A percentile compares a stretch with the other conserved stretches of the same genome.
These are phyloP conservation scores for Phanerochaete carnosa DNA, from an alignment of 768 basidiomycete species.

Conservation along the genomic window DNA sequence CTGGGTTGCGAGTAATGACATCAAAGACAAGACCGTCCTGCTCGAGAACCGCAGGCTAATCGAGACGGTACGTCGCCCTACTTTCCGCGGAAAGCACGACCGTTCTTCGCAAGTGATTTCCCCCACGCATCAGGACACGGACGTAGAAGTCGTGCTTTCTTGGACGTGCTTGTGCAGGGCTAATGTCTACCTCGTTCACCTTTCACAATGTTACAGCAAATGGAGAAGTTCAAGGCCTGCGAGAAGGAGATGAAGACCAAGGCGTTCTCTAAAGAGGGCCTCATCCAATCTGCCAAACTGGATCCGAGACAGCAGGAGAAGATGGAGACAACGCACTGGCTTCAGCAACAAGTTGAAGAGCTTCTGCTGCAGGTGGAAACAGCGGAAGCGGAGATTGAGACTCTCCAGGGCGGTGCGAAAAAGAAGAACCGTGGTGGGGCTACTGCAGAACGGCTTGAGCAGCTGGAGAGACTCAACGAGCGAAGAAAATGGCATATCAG, in stretches of 20 bases:
- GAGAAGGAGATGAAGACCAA: slow-evolving; percentile 99
- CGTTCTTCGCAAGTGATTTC: neutral
- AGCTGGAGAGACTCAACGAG: slow-evolving; percentile 88
- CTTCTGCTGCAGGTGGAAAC: slow-evolving; percentile 90
- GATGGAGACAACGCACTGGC: slow-evolving; percentile 83
- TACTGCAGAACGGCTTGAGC: slow-evolving; percentile 69
- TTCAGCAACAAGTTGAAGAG: slow-evolving; percentile 86
- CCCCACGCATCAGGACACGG: neutral
- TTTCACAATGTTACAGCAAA: slow-evolving; percentile 66
- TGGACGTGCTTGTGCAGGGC: neutral
- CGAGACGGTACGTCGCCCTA: slow-evolving; percentile 73
- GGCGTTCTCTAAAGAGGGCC: slow-evolving; percentile 97
- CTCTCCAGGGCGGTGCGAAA: slow-evolving; percentile 72
- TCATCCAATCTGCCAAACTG: slow-evolving; percentile 89
- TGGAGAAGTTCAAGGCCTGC: slow-evolving; percentile 99
- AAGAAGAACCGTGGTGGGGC: slow-evolving; percentile 76
- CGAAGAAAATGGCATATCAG: slow-evolving; percentile 94
- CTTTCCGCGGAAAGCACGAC: neutral
- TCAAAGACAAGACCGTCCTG: slow-evolving; percentile 94
- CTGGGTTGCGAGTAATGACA: slow-evolving; percentile 96
- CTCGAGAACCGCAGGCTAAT: slow-evolving; percentile 94
- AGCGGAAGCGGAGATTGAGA: slow-evolving; percentile 93
- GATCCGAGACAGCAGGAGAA: slow-evolving; percentile 98
- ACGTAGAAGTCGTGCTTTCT: neutral
- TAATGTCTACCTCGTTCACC: neutral